Conservation (phyloP, 805 yeast genomes). For the Pichia gijzeniarum region DNA sequence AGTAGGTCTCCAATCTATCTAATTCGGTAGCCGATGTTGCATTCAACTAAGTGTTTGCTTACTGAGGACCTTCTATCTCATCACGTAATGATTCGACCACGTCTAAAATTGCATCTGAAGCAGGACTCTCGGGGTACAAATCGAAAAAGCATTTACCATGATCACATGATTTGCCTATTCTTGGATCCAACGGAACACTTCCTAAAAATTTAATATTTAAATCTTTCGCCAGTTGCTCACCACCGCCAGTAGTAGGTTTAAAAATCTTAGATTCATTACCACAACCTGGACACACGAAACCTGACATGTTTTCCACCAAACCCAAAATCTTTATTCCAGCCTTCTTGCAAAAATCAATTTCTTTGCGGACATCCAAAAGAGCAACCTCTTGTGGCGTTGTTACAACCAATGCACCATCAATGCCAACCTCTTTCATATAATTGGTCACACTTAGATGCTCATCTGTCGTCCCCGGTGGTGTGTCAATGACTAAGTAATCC, state of each 20-base stretch:
- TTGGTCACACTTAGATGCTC: conserved; percentile 90
- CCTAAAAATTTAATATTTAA: conserved; percentile 76
- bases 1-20: too few species aligned
- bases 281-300: conserved; percentile 95
- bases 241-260: conserved; percentile 97
- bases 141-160: conserved; percentile 80
- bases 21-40: too few species aligned
- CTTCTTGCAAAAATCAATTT: conserved; percentile 88
- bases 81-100: conserved; percentile 52
- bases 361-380: conserved; percentile 88
- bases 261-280: conserved; percentile 85
- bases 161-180: conserved; percentile 88
- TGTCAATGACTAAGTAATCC: conserved; percentile 86
- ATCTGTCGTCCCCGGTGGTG: conserved; percentile 98
- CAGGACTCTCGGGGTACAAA: conserved; percentile 84
- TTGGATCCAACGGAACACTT: conserved; percentile 90
- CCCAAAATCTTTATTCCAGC: conserved; percentile 86
- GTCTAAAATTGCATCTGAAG: conserved; percentile 74
- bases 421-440: conserved; percentile 81
- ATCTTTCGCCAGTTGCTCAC: conserved; percentile 75
- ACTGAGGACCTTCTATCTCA: conserved; percentile 6
- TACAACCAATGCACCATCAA: conserved; percentile 91
- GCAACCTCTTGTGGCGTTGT: conserved; percentile 99
- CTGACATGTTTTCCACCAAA: conserved; percentile 95
- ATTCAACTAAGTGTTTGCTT: neutral